These are phyloP conservation scores for Xylariaceae sp. DNA, from an alignment of 2,329 filamentous ascomycete species.

Conservation along the genomic window DNA sequence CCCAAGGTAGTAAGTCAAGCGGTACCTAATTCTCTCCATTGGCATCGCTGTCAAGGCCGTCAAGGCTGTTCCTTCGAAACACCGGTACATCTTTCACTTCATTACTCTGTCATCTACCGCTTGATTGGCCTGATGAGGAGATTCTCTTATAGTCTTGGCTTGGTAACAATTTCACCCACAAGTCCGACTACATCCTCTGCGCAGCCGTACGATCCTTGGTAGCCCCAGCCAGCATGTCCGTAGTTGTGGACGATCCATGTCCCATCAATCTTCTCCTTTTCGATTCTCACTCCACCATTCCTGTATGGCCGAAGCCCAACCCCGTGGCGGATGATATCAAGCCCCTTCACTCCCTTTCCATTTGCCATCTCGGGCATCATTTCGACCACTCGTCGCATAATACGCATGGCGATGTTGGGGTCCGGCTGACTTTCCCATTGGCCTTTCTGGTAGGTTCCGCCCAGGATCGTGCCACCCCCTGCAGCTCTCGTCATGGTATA, in stretches of 20 bases:
- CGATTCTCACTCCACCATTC: slow-evolving; percentile 68
- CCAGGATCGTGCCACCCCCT: slow-evolving; percentile 78
- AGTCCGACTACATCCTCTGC: slow-evolving; percentile 62
- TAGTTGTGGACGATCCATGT: slow-evolving; percentile 75
- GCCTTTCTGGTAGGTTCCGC: slow-evolving; percentile 77
- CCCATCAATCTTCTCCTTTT: slow-evolving; percentile 64
- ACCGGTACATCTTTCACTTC: too few relatives aligned
- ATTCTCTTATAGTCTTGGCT: slow-evolving; percentile 18
- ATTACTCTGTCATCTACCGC: too few relatives aligned
- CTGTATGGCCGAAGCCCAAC: slow-evolving; percentile 78
- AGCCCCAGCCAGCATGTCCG: slow-evolving; percentile 77
- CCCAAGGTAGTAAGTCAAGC: too few relatives aligned
- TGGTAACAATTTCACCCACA: slow-evolving; percentile 54
- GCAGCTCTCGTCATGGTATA: slow-evolving; percentile 82
- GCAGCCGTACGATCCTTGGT: slow-evolving; percentile 65
- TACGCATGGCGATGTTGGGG: slow-evolving; percentile 71
- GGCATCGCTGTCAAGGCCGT: too few relatives aligned
- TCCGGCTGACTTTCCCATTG: slow-evolving; percentile 79
- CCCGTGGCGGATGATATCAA: slow-evolving; percentile 75
- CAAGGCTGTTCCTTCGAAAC: too few relatives aligned
- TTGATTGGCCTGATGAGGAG: too few relatives aligned
- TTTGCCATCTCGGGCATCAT: slow-evolving; percentile 59
- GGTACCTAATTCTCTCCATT: too few relatives aligned
- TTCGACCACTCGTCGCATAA: slow-evolving; percentile 74
- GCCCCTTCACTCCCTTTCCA: slow-evolving; percentile 64